phyloP scores from a whole-genome alignment of 257 asterid species.

The Oldenlandia corymbosa region DNA sequence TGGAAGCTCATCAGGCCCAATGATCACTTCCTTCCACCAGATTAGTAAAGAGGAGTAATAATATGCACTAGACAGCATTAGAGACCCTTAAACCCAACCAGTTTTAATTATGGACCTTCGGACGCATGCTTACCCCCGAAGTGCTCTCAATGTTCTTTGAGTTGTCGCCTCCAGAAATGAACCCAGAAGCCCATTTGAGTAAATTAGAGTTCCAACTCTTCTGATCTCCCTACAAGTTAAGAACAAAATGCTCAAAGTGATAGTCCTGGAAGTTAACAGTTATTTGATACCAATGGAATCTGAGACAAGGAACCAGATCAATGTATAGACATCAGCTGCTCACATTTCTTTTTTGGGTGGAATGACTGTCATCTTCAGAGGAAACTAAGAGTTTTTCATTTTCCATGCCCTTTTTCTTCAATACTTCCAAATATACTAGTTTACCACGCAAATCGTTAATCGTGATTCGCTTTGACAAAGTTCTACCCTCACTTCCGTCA shows the following conservation, averaged over 20 bases:
- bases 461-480: constrained; percentile 60
- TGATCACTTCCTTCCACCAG: constrained; percentile 1
- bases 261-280: background rate
- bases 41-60: background rate
- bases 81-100: too few relatives aligned
- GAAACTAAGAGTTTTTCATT: constrained; percentile 67
- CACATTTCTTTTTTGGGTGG: constrained; percentile 41
- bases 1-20: constrained; percentile 18
- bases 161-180: constrained; percentile 70
- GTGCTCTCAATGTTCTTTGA: constrained; percentile 54
- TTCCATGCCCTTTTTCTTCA: constrained; percentile 89
- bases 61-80: background rate
- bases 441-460: constrained; percentile 88
- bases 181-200: constrained; percentile 95
- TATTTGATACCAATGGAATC: background rate
- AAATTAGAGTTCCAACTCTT: constrained; percentile 82
- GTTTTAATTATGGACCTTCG: background rate
- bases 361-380: constrained; percentile 51
- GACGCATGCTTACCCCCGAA: constrained; percentile 44
- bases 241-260: constrained; percentile 12
- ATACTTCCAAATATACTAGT: constrained; percentile 81
- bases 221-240: constrained; percentile 48
- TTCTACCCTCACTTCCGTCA: constrained; percentile 43
- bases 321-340: constrained; percentile 7
- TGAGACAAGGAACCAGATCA: background rate